phyloP scores from a whole-genome alignment of 1,139 yeast genomes.

The Pichia sp. region DNA sequence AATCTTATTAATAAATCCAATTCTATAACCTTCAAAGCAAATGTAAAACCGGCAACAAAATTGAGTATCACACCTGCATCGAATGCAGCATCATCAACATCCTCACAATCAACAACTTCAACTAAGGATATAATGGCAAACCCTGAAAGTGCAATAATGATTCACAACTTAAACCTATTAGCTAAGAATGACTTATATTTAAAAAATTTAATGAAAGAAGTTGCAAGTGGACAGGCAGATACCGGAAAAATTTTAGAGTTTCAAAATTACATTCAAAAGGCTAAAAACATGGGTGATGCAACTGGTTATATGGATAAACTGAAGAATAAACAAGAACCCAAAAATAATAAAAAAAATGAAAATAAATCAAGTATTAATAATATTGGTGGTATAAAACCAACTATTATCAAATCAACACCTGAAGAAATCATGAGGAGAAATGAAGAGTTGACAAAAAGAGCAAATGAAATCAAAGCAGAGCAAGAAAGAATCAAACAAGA shows the following conservation, averaged over 20 bases:
- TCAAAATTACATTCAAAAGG: constrained; percentile 71
- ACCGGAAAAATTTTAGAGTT: constrained; percentile 66
- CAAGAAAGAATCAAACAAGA: constrained; percentile 20
- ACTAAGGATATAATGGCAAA: constrained; percentile 42
- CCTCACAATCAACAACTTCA: not conserved
- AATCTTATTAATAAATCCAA: not conserved
- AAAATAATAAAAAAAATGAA: not conserved
- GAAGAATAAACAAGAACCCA: constrained; percentile 8
- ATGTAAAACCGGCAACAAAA: not conserved
- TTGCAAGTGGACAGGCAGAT: constrained; percentile 74
- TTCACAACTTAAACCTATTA: constrained; percentile 71
- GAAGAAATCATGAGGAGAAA: constrained; percentile 14
- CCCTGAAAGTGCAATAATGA: constrained; percentile 69
- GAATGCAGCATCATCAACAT: not conserved
- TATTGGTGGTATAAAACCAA: not conserved
- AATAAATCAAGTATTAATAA: not conserved
- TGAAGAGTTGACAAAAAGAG: constrained; percentile 14
- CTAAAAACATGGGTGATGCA: constrained; percentile 64
- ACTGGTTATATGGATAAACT: constrained; percentile 22
- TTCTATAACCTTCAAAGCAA: not conserved
- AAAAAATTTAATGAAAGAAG: constrained; percentile 68
- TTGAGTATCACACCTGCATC: not conserved
- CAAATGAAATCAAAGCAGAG: constrained; percentile 16
- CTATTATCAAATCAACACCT: constrained; percentile 1
- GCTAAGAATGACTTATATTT: constrained; percentile 68